phyloP scores from a whole-genome alignment of 129 eudicot genomes.

The Flaveria brownii region DNA sequence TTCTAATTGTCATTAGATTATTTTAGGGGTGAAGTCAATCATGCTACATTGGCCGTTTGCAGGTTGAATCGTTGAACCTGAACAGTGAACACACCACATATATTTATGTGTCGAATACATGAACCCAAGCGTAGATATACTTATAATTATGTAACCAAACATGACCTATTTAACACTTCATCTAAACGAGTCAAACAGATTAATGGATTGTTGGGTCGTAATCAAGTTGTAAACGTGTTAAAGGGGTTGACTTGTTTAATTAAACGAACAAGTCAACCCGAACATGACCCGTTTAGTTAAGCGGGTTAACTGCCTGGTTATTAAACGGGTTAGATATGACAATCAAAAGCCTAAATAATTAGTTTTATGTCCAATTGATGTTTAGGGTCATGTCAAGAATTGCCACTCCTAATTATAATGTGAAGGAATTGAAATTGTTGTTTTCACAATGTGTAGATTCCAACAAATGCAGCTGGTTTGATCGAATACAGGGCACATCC shows the following conservation, averaged over 20 bases:
- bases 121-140: neutral
- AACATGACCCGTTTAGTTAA: neutral
- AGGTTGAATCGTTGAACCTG: neutral
- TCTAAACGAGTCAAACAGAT: neutral
- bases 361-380: neutral
- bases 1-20: neutral
- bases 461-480: constrained; percentile 76
- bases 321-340: neutral
- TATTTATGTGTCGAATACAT: neutral
- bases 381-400: neutral
- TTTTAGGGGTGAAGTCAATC: neutral
- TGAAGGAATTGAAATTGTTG: neutral
- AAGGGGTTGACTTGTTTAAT: neutral
- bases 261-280: neutral
- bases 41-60: neutral
- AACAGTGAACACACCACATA: neutral
- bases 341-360: neutral
- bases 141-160: neutral
- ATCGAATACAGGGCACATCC: constrained; percentile 93
- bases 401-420: neutral
- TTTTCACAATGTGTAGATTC: constrained; percentile 55
- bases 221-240: neutral
- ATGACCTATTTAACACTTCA: neutral
- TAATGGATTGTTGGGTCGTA: neutral
- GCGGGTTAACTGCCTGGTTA: neutral